Base-by-base conservation (phyloP, 108 stramenopile genomes). In the Cafeteria roenbergensis region DNA sequence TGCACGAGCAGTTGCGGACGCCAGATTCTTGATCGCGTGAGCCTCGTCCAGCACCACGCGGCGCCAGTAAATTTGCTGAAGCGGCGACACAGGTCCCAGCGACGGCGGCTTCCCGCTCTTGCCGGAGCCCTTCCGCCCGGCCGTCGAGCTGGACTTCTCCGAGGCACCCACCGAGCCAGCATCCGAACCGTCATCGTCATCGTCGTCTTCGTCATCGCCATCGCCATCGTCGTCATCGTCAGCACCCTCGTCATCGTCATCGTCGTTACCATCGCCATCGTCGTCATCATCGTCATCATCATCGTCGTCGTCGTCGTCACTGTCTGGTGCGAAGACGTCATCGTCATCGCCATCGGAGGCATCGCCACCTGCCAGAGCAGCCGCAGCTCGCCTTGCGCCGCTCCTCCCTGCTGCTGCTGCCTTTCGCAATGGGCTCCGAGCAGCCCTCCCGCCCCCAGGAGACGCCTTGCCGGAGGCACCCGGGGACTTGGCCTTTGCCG, bases 1-100 rank as follows among this genome's bases (percentile, higher is more conserved):
- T 20, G 97, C 93, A 63, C 91, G 88, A 36, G 93, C 86, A 0
- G 97, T 99, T 8, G 33, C 33, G 21, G 35, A 37, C 31, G 48
- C 30, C 4, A 52, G 52, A 31, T 71, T 51, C 29, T 64, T 71
- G 63, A 71, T 64, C 9, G 29, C 25, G 54, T 71, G 70, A 1
- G 63, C 64, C 54, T 71, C 64, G 32, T 65, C 70, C 35, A 65
- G 32, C 29, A 71, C 52, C 22, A 71, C 52, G 0, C 70, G 64
- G 17, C 52, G 25, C 70, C 63, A 71, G 22, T n/a, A 63, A 31
- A 64, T 66, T n/a, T 51, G 21, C 8, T 65, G 70, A 0, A 65
- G 56, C 2, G 34, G 22, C 0, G 53, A 65, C 34, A 22, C 55
- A 25, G 58, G 51, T 2, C 59, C 59, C 1, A 64, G 38, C n/a